phyloP scores from a whole-genome alignment of 257 asterid species.

The Scutellaria galericulata region DNA sequence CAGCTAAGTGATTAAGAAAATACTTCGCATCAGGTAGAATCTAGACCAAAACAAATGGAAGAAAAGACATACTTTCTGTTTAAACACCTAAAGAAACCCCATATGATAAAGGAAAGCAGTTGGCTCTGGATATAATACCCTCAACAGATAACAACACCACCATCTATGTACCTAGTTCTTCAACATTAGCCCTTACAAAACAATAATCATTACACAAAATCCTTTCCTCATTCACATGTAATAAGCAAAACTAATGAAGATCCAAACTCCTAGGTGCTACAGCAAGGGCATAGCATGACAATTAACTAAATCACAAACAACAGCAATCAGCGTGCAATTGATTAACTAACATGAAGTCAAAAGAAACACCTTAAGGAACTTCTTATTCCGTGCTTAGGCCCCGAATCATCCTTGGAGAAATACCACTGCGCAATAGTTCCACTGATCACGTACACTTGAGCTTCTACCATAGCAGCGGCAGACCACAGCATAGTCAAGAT shows the following conservation, averaged over 20 bases:
- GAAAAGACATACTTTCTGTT: not conserved
- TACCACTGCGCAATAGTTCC: constrained; percentile 95
- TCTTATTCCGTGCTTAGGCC: constrained; percentile 77
- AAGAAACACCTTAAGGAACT: constrained; percentile 73
- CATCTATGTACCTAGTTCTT: not conserved
- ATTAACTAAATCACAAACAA: not conserved
- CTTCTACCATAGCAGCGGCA: constrained; percentile 85
- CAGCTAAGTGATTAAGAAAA: not conserved
- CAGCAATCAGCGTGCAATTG: not conserved
- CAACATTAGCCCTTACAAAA: not conserved
- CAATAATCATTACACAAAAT: constrained; percentile 20
- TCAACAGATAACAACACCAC: not conserved
- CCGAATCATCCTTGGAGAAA: constrained; percentile 71
- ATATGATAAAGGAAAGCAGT: not conserved
- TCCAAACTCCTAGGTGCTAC: not conserved
- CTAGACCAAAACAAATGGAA: not conserved
- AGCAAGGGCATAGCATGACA: constrained; percentile 15
- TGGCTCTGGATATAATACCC: not conserved
- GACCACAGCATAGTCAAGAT: constrained; percentile 96
- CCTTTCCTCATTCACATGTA: not conserved
- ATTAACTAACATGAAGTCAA: constrained; percentile 20
- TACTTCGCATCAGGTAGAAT: not conserved
- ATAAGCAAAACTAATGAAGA: constrained; percentile 1
- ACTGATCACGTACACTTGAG: constrained; percentile 89
- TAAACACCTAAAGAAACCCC: not conserved